Conservation (phyloP, 2,329 filamentous ascomycete species). For the Aspergillus pseudoglaucus region DNA sequence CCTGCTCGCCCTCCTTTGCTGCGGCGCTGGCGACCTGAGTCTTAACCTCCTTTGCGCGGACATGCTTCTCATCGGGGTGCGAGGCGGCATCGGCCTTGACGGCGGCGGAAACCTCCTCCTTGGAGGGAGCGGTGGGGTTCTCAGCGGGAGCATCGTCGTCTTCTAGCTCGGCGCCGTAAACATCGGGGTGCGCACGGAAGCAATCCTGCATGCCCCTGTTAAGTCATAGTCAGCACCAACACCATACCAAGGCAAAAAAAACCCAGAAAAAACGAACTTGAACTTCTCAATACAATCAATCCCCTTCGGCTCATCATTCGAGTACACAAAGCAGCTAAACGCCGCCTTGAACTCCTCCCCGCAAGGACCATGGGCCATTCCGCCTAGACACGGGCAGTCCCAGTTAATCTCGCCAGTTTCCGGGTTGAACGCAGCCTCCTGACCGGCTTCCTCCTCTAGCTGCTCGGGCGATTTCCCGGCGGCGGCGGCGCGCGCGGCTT, state of each 20-base stretch:
- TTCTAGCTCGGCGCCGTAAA: slow-evolving; percentile 83
- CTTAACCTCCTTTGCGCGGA: slow-evolving; percentile 16
- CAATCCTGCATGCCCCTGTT: slow-evolving; percentile 90
- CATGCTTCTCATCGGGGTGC: slow-evolving; percentile 19
- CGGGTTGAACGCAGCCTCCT: slow-evolving; percentile 92
- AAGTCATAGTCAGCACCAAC: background rate
- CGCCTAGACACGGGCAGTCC: slow-evolving; percentile 95
- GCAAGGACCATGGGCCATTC: slow-evolving; percentile 94
- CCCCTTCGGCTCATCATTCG: slow-evolving; percentile 88
- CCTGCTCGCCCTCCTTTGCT: slow-evolving; percentile 14
- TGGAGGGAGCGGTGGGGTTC: slow-evolving; percentile 26
- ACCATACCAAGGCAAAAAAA: slow-evolving; percentile 28
- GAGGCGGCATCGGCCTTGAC: slow-evolving; percentile 20
- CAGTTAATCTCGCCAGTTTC: slow-evolving; percentile 99
- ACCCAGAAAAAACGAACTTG: slow-evolving; percentile 86
- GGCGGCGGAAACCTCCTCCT: slow-evolving; percentile 13
- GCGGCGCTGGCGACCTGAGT: slow-evolving; percentile 17
- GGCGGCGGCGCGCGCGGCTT: slow-evolving; percentile 13
- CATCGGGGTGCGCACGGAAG: slow-evolving; percentile 85
- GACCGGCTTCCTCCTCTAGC: slow-evolving; percentile 72
- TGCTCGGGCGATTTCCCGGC: slow-evolving; percentile 42
- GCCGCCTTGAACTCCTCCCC: slow-evolving; percentile 92
- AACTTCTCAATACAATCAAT: slow-evolving; percentile 98
- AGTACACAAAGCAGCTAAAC: slow-evolving; percentile 98
- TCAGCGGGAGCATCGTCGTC: slow-evolving; percentile 55